phyloP scores from a whole-genome alignment of 139 green algal species.

The Zygnema circumcarinatum region DNA sequence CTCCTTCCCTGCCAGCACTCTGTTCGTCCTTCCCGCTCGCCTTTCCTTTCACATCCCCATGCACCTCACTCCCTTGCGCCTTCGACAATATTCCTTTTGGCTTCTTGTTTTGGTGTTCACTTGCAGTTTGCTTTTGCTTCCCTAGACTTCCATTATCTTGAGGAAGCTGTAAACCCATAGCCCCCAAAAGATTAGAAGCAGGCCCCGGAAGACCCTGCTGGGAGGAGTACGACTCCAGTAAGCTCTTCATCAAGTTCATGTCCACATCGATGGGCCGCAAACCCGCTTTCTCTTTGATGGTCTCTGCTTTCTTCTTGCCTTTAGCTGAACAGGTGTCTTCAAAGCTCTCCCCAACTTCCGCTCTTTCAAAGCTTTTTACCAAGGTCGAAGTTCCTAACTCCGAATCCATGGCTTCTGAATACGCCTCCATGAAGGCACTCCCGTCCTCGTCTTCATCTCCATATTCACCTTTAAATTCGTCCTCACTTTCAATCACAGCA shows the following conservation, averaged over 20 bases:
- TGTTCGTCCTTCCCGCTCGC: too few relatives aligned
- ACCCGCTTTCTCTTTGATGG: slow-evolving; percentile 33
- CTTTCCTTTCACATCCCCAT: too few relatives aligned
- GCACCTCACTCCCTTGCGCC: too few relatives aligned
- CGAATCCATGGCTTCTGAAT: slow-evolving; percentile 63
- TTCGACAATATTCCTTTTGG: too few relatives aligned
- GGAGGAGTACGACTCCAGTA: slow-evolving; percentile 74
- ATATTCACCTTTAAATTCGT: slow-evolving; percentile 15
- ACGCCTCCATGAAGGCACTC: slow-evolving; percentile 68
- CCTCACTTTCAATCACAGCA: not conserved
- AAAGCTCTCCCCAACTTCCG: not conserved
- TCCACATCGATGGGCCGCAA: slow-evolving; percentile 72
- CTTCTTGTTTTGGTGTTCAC: too few relatives aligned
- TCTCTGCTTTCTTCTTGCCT: slow-evolving; percentile 11
- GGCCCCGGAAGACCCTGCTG: slow-evolving; percentile 79
- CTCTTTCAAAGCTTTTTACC: slow-evolving; percentile 62
- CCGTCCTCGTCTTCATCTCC: slow-evolving; percentile 31
- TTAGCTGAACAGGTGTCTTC: not conserved
- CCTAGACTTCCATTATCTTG: slow-evolving; percentile 24
- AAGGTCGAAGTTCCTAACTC: slow-evolving; percentile 67
- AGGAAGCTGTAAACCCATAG: slow-evolving; percentile 75
- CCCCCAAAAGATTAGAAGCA: slow-evolving; percentile 75
- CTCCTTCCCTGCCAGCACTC: too few relatives aligned
- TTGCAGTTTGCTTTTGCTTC: too few relatives aligned
- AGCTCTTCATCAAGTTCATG: slow-evolving; percentile 76